A percentile compares a stretch with the other conserved stretches of the same genome.
Conservation (phyloP, 805 yeast genomes). For the Candida multigemmis region DNA sequence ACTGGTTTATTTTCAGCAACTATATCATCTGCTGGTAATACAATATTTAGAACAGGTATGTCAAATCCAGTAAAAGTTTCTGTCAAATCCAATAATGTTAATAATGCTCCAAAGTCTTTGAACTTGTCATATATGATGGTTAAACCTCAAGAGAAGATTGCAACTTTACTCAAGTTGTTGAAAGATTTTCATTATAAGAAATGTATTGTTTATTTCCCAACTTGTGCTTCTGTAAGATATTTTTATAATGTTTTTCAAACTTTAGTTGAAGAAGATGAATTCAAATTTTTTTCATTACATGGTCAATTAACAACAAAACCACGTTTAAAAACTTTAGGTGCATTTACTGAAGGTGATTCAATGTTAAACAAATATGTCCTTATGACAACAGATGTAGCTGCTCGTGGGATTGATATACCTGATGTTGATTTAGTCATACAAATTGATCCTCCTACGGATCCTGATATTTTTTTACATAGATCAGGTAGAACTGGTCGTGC, state of each 20-base stretch:
- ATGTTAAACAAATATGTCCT: conserved; percentile 45
- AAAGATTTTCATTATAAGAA: conserved; percentile 54
- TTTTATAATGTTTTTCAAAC: conserved; percentile 51
- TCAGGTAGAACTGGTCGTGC: conserved; percentile 96
- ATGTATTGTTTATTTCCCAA: conserved; percentile 86
- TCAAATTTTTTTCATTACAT: conserved; percentile 65
- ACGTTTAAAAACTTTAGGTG: conserved; percentile 60
- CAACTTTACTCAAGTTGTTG: conserved; percentile 46
- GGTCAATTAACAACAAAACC: conserved; percentile 84
- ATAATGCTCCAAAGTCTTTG: conserved; percentile 54
- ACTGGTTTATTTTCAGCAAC: conserved; percentile 95
- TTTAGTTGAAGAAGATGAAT: conserved; percentile 21
- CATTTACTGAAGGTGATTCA: conserved; percentile 43
- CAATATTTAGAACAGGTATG: conserved; percentile 80
- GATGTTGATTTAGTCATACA: conserved; percentile 93
- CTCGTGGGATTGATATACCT: conserved; percentile 92
- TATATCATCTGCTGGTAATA: conserved; percentile 68
- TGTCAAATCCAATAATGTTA: conserved; percentile 46
- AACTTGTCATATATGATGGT: conserved; percentile 52
- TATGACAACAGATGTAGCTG: conserved; percentile 97
- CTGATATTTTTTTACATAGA: conserved; percentile 85
- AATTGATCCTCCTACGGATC: conserved; percentile 89
- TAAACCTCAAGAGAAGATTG: conserved; percentile 53
- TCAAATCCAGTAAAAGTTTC: conserved; percentile 85
- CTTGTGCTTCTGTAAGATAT: conserved; percentile 76